Percentiles rank a stretch among this genome's conserved stretches.
phyloP scores from a whole-genome alignment of 2,329 filamentous ascomycete genomes.

The Bipolaris sorokiniana region DNA sequence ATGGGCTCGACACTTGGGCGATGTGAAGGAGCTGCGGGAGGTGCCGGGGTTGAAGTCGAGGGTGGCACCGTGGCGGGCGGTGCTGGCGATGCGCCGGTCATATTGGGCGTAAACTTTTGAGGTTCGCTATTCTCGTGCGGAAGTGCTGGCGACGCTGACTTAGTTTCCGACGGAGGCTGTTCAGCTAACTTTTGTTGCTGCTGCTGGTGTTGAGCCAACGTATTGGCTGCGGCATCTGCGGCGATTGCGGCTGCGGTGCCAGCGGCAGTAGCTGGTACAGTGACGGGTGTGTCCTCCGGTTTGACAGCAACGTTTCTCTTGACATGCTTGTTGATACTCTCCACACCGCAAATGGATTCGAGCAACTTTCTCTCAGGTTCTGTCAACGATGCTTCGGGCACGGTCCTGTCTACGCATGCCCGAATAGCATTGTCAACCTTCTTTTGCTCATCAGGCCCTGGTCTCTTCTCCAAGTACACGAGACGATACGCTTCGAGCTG shows the following conservation, averaged over 20 bases:
- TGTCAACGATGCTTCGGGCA: conserved; percentile 32
- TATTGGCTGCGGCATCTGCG: conserved; percentile 38
- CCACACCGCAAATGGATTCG: conserved; percentile 33
- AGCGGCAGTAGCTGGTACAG: conserved; percentile 24
- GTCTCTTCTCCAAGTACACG: conserved; percentile 36
- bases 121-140: conserved; percentile 22
- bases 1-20: conserved; percentile 47
- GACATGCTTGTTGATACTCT: conserved; percentile 24
- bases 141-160: conserved; percentile 9
- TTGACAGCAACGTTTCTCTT: conserved; percentile 18
- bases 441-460: conserved; percentile 32
- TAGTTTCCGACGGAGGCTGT: conserved; percentile 6
- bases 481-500: conserved; percentile 45
- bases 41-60: conserved; percentile 16
- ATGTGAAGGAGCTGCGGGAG: conserved; percentile 25
- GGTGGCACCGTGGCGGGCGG: conserved; percentile 3
- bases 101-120: conserved; percentile 39
- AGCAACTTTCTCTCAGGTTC: conserved; percentile 32
- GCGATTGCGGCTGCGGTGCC: conserved; percentile 44
- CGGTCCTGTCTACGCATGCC: conserved; percentile 38
- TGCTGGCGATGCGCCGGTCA: conserved; percentile 26
- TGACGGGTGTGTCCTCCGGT: conserved; percentile 17
- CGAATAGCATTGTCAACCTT: conserved; percentile 46
- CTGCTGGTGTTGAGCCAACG: conserved; percentile 6
- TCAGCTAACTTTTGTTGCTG: conserved; percentile 1